These are phyloP conservation scores for Imleria badia DNA, from an alignment of 768 basidiomycete species.

Conservation along the genomic window DNA sequence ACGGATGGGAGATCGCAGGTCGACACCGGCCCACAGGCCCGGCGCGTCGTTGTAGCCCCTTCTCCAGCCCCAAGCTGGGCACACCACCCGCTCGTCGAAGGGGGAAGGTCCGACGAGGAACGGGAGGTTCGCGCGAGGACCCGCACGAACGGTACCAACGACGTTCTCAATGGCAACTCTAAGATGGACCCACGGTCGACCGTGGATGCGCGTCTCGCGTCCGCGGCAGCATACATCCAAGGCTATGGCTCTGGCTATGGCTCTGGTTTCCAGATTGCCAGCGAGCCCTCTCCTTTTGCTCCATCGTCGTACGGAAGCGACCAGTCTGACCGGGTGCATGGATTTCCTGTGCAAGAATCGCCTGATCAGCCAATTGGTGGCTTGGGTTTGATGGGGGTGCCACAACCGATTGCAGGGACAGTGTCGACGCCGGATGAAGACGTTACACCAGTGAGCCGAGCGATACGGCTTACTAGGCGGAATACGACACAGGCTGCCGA, in stretches of 20 bases:
- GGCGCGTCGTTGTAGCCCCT: slow-evolving; percentile 28
- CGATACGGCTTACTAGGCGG: slow-evolving; percentile 21
- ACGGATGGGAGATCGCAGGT: slow-evolving; percentile 28
- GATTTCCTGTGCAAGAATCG: slow-evolving; percentile 31
- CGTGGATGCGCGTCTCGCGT: slow-evolving; percentile 27
- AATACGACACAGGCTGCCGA: slow-evolving; percentile 24
- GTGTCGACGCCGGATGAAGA: slow-evolving; percentile 31
- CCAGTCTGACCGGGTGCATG: slow-evolving; percentile 15
- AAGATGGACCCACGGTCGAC: slow-evolving; percentile 1
- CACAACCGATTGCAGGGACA: slow-evolving; percentile 21
- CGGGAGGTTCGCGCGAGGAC: slow-evolving; percentile 15
- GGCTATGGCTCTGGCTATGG: slow-evolving; percentile 38
- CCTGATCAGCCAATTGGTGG: slow-evolving; percentile 26
- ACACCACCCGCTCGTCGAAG: slow-evolving; percentile 29
- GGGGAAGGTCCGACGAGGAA: slow-evolving; percentile 31
- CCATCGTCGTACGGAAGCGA: slow-evolving; percentile 23
- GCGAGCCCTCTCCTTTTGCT: slow-evolving; percentile 12
- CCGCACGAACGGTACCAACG: slow-evolving; percentile 12
- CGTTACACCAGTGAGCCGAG: slow-evolving; percentile 25
- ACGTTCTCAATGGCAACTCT: background rate
- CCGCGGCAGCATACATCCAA: slow-evolving; percentile 36
- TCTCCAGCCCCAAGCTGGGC: slow-evolving; percentile 32
- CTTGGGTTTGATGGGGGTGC: slow-evolving; percentile 30
- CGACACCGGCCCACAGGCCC: slow-evolving; percentile 34
- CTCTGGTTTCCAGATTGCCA: slow-evolving; percentile 26